These are phyloP conservation scores for Solanum tarijense DNA, from an alignment of 257 asterid genomes.

Conservation along the genomic window DNA sequence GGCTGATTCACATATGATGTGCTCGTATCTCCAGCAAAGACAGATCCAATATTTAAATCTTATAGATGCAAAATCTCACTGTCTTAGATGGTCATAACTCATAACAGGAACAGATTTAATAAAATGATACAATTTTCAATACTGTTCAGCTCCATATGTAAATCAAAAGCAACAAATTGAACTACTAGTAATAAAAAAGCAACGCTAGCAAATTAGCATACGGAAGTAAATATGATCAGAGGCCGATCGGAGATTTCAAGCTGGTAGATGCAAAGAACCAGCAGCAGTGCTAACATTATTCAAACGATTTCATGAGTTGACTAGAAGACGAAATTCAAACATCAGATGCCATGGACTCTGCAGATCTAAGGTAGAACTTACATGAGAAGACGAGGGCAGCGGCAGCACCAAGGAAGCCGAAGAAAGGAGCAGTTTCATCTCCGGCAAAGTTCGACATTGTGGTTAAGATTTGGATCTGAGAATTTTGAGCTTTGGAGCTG, in stretches of 20 bases:
- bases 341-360: background rate
- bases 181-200: background rate
- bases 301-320: background rate
- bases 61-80: background rate
- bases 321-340: background rate
- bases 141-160: background rate
- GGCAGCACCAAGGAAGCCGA: slow-evolving; percentile 69
- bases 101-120: background rate
- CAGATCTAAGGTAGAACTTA: background rate
- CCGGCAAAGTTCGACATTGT: slow-evolving; percentile 41
- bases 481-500: background rate
- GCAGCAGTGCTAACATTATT: background rate
- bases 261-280: background rate
- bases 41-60: background rate
- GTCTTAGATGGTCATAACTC: background rate
- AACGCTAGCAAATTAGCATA: background rate
- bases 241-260: background rate
- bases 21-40: background rate
- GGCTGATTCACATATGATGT: background rate
- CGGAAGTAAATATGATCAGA: background rate
- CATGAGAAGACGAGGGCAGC: slow-evolving; percentile 69
- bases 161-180: background rate
- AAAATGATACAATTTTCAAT: background rate
- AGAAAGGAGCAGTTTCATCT: slow-evolving; percentile 70
- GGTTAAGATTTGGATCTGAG: background rate